Percentiles rank a stretch among this genome's conserved stretches.
Conservation (phyloP, 352 stramenopile genomes). For the Pythium graminicola region DNA sequence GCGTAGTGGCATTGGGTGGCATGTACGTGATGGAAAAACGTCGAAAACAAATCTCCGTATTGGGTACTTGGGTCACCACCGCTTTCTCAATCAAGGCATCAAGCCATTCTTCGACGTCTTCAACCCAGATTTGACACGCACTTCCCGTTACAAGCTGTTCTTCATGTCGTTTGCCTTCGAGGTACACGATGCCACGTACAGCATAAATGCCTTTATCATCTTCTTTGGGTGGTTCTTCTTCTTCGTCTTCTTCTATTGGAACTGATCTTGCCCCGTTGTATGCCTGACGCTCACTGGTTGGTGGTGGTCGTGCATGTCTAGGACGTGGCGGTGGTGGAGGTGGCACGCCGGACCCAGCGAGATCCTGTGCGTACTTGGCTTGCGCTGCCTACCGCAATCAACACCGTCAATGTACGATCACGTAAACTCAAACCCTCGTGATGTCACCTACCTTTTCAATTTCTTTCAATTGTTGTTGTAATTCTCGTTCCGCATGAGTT, state of each 20-base stretch:
- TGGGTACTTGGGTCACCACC: constrained; percentile 51
- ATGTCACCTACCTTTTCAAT: constrained; percentile 46
- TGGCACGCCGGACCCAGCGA: constrained; percentile 28
- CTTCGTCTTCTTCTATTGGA: constrained; percentile 9
- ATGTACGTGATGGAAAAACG: constrained; percentile 67
- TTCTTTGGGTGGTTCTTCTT: constrained; percentile 30
- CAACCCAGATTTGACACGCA: constrained; percentile 76
- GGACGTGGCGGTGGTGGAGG: constrained; percentile 30
- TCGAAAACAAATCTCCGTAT: constrained; percentile 56
- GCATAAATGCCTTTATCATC: constrained; percentile 69
- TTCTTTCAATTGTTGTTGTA: constrained; percentile 57
- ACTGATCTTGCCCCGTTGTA: neutral
- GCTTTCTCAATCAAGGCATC: constrained; percentile 64
- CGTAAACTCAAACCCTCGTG: neutral
- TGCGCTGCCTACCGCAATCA: constrained; percentile 32
- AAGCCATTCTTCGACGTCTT: constrained; percentile 68
- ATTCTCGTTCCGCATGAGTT: constrained; percentile 41
- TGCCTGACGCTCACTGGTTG: neutral
- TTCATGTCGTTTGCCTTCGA: constrained; percentile 76
- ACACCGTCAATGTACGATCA: neutral
- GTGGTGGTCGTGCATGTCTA: neutral
- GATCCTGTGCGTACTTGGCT: constrained; percentile 50
- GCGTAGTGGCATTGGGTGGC: constrained; percentile 27
- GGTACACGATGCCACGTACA: constrained; percentile 60
- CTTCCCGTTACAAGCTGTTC: constrained; percentile 57